Evolutionary conservation across 1,139 yeast species (phyloP).

Genomic region (Scheffersomyces insectosa): DNA sequence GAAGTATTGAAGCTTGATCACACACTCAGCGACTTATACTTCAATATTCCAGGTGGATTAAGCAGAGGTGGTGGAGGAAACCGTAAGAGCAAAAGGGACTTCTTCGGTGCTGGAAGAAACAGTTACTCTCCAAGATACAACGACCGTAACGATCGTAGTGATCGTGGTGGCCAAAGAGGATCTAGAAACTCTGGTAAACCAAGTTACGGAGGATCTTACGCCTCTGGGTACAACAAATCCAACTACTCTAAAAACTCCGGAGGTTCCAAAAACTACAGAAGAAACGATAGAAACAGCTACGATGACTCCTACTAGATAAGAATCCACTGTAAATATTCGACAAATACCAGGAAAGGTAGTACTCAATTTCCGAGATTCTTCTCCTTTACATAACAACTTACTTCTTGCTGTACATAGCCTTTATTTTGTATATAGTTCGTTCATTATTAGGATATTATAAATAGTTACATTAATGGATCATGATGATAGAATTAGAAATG

Average conservation of each 20-base stretch:
- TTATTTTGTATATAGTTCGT: no score
- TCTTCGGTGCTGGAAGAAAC: constrained; percentile 4
- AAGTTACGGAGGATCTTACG: neutral
- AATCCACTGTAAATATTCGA: neutral
- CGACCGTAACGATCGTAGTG: constrained; percentile 1
- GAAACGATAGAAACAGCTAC: constrained; percentile 9
- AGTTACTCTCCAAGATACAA: neutral
- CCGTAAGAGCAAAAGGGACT: constrained; percentile 14
- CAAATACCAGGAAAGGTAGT: no score
- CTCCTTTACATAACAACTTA: no score
- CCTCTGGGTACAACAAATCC: neutral
- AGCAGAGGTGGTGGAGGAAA: constrained; percentile 11
- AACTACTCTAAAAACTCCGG: neutral
- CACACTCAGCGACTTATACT: constrained; percentile 17
- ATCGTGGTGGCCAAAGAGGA: constrained; percentile 1
- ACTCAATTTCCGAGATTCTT: no score
- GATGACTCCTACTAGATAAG: constrained; percentile 3
- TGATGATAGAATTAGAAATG: no score
- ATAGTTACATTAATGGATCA: no score
- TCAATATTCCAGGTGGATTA: constrained; percentile 23
- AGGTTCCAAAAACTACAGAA: constrained; percentile 6
- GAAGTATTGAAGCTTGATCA: constrained; percentile 11
- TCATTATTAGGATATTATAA: no score
- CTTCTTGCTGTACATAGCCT: no score
- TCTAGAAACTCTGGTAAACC: constrained; percentile 2